Base-by-base conservation (phyloP, 2,329 filamentous ascomycete genomes). In the Alternaria postmessia region DNA sequence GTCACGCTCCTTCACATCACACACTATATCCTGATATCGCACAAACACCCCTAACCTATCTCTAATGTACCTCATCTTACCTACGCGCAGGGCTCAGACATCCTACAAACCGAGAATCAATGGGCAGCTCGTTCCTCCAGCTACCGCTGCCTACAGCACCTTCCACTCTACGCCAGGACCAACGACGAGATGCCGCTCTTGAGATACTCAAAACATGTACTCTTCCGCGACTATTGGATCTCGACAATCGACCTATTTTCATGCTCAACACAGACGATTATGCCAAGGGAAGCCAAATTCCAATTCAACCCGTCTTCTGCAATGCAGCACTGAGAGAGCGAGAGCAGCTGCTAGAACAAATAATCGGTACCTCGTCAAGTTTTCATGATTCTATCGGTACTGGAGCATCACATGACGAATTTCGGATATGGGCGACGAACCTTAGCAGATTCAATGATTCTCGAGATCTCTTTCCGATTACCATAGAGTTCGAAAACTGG, bases 371-470 rank as follows among this genome's bases (percentile, higher is more conserved):
- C 14, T 30, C 51, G 2, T 47, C 66, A 22, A 57, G 53, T 18
- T 12, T 43, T 38, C 12, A 24, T 6, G 41, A 46, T 3, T 11
- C 16, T 5, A 7, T 26, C 8, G n/a, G 56, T 16, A 26, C 51
- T 12, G 48, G 65, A 9, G 54, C 67, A 30, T 64, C 68, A 20
- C 80, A 81, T 54, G 56, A 70, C 0, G 75, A 78, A 0, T 84
- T 83, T 62, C 77, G 67, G 48, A 62, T 53, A 1, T 84, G 82
- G 82, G 78, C 78, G 0, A 80, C 79, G 0, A 74, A 80, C 0
- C 71, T 80, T 16, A 83, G 79, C 5, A 74, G 72, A 5, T 80
- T 81, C 56, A 80, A 83, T 47, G 80, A 81, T 52, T 81, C 80
- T 2, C 76, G 77, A 59, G 81, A 84, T 54, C 75, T 83, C 4